phyloP scores from a whole-genome alignment of 345 rosid species.

The Eucalyptus marginata region DNA sequence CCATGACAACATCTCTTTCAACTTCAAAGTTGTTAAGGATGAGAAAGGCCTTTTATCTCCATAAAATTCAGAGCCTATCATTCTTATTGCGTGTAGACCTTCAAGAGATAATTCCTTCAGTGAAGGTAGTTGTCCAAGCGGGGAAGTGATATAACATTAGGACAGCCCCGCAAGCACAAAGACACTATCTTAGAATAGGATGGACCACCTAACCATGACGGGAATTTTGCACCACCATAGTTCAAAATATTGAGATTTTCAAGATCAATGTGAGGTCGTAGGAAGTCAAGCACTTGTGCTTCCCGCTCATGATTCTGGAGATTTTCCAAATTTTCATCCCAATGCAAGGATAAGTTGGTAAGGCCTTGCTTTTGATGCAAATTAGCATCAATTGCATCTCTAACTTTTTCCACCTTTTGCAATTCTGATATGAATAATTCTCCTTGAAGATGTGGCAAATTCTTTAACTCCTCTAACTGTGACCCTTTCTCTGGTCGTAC shows the following conservation, averaged over 20 bases:
- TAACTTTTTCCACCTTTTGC: neutral
- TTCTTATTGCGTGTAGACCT: neutral
- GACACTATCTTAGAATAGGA: neutral
- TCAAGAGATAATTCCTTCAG: neutral
- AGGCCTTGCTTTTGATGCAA: neutral
- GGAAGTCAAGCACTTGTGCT: neutral
- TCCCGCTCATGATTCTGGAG: neutral
- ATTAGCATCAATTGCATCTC: neutral
- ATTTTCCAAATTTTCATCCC: neutral
- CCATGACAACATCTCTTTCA: neutral
- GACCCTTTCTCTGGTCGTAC: neutral
- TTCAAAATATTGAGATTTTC: neutral
- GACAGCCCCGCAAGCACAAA: neutral
- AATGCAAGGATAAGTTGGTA: neutral
- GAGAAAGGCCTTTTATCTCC: neutral
- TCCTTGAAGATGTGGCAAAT: neutral
- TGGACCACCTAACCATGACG: neutral
- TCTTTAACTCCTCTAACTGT: neutral
- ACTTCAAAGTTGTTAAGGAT: neutral
- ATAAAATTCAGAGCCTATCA: neutral
- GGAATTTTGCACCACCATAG: neutral
- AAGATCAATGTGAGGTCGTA: neutral
- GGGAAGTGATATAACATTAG: neutral
- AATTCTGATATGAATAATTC: neutral
- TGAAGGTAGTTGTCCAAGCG: neutral